These are phyloP conservation scores for Chaetomium sp. DNA, from an alignment of 2,329 filamentous ascomycete genomes.

Conservation along the genomic window DNA sequence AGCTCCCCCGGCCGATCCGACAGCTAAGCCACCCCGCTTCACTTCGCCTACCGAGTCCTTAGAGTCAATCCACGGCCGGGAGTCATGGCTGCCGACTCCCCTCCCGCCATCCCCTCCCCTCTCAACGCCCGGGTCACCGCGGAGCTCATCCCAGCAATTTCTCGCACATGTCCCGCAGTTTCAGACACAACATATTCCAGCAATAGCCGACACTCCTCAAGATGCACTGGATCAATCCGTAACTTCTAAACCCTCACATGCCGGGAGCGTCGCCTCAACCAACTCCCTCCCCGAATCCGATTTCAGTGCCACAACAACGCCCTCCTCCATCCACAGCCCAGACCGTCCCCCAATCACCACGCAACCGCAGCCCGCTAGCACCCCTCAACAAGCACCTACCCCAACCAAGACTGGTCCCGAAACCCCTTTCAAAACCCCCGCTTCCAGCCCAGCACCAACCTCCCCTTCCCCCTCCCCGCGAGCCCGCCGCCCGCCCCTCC, in stretches of 20 bases:
- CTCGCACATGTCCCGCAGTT: too few species aligned
- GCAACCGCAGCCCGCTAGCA: not conserved
- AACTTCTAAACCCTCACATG: constrained; percentile 39
- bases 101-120: constrained; percentile 50
- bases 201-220: constrained; percentile 37
- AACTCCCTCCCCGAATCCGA: constrained; percentile 28
- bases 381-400: not conserved
- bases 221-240: constrained; percentile 42
- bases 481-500: constrained; percentile 46
- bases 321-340: constrained; percentile 28
- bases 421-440: not conserved
- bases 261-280: constrained; percentile 38
- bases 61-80: constrained; percentile 58
- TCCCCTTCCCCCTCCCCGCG: constrained; percentile 30
- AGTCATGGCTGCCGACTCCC: constrained; percentile 54
- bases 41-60: constrained; percentile 50
- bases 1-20: constrained; percentile 35
- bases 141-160: constrained; percentile 45
- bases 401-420: not conserved
- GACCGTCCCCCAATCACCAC: constrained; percentile 13
- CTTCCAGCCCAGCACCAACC: constrained; percentile 3
- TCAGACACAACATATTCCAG: constrained; percentile 44
- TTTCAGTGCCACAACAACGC: constrained; percentile 37
- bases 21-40: constrained; percentile 34
- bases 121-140: constrained; percentile 45